Evolutionary conservation across 2,329 filamentous ascomycete genomes (phyloP).

Genomic region (Botrytis medusae): DNA sequence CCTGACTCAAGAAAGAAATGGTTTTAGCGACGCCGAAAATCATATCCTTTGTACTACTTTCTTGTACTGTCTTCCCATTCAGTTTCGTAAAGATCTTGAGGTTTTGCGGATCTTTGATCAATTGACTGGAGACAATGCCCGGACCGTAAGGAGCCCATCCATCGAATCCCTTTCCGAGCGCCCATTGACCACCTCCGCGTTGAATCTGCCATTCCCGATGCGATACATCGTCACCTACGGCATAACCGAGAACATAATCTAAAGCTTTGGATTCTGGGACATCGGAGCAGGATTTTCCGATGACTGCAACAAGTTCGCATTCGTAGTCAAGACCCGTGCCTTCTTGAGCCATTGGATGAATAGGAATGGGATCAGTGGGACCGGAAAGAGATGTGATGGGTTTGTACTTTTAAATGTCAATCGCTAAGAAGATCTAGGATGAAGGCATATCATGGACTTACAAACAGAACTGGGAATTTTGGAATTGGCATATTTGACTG

Average conservation of each 20-base stretch:
- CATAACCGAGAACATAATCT: conserved; percentile 73
- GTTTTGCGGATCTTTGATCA: conserved; percentile 58
- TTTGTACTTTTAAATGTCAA: conserved; percentile 50
- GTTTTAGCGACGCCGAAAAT: conserved; percentile 62
- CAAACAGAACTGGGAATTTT: conserved; percentile 69
- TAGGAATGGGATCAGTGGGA: conserved; percentile 64
- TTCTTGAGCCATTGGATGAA: conserved; percentile 65
- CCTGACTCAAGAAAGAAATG: conserved; percentile 59
- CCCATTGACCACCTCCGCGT: conserved; percentile 68
- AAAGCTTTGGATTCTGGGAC: conserved; percentile 65
- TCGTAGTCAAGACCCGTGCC: conserved; percentile 73
- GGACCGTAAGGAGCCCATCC: conserved; percentile 74
- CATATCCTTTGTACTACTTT: conserved; percentile 59
- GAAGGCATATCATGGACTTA: conserved; percentile 33
- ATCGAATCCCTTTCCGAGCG: conserved; percentile 71
- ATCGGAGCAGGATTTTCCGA: conserved; percentile 65
- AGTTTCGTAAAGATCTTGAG: conserved; percentile 58
- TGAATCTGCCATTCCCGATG: conserved; percentile 75
- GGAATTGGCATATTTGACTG: conserved; percentile 66
- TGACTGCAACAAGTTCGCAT: conserved; percentile 73
- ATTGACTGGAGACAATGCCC: conserved; percentile 59
- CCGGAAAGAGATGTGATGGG: conserved; percentile 65
- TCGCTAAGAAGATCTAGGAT: neutral
- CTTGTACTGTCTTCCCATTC: conserved; percentile 59
- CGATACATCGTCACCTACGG: conserved; percentile 76